phyloP scores from a whole-genome alignment of 768 basidiomycete genomes.

The Amanita phalloides region DNA sequence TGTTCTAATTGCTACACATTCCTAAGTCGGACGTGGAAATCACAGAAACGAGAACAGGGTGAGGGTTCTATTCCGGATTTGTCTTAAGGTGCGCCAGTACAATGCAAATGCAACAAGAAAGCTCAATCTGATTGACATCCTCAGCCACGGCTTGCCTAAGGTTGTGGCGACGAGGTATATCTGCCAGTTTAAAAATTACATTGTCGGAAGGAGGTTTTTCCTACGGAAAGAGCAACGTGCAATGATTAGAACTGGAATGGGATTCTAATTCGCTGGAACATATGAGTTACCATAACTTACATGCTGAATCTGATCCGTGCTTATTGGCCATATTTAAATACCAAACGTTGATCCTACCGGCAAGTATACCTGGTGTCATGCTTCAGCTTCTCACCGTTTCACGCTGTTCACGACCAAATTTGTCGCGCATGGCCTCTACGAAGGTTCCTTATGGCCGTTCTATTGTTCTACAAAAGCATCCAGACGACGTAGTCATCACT shows the following conservation, averaged over 20 bases:
- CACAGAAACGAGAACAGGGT: slow-evolving; percentile 19
- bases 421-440: slow-evolving; percentile 29
- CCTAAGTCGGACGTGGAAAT: slow-evolving; percentile 57
- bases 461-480: slow-evolving; percentile 53
- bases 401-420: slow-evolving; percentile 9
- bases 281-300: no score
- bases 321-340: no score
- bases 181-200: no score
- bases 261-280: no score
- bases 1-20: slow-evolving; percentile 75
- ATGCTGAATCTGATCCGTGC: no score
- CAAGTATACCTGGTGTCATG: not conserved
- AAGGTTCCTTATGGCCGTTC: slow-evolving; percentile 33
- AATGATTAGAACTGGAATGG: no score
- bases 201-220: not conserved
- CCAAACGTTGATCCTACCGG: not conserved
- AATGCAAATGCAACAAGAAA: not conserved
- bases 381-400: slow-evolving; percentile 9
- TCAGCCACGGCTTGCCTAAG: no score
- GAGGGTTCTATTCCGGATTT: slow-evolving; percentile 25
- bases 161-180: no score
- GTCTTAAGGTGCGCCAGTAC: slow-evolving; percentile 15
- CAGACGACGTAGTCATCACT: slow-evolving; percentile 84
- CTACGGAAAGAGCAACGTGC: no score
- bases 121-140: not conserved